phyloP scores from a whole-genome alignment of 2,329 filamentous ascomycete genomes.

The Boeremia lycopersici region DNA sequence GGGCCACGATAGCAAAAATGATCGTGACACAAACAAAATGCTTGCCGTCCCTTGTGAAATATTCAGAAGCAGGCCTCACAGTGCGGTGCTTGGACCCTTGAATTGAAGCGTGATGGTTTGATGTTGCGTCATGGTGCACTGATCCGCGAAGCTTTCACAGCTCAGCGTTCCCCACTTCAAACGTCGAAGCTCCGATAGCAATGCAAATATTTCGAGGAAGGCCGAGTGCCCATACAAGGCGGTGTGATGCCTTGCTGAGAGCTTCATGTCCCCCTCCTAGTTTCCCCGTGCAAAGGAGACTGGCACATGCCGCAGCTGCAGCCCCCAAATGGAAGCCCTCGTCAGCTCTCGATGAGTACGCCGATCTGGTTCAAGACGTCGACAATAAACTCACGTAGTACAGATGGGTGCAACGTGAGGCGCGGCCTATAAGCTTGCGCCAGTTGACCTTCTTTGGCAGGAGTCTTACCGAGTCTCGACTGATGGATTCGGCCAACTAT shows the following conservation, averaged over 20 bases:
- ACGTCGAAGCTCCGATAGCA: slow-evolving; percentile 23
- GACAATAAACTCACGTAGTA: slow-evolving; percentile 13
- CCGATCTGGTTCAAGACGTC: background rate
- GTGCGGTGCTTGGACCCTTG: slow-evolving; percentile 9
- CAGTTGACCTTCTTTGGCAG: slow-evolving; percentile 98
- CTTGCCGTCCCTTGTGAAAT: background rate
- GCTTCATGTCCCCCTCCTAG: slow-evolving; percentile 13
- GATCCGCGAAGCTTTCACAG: slow-evolving; percentile 17
- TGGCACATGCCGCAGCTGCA: slow-evolving; percentile 36
- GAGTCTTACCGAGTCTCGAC: slow-evolving; percentile 84
- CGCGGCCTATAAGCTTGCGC: slow-evolving; percentile 91
- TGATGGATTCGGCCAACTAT: slow-evolving; percentile 96
- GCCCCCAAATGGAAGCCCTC: slow-evolving; percentile 65
- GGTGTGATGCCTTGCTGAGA: slow-evolving; percentile 3
- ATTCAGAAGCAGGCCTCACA: background rate
- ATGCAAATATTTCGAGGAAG: slow-evolving; percentile 23
- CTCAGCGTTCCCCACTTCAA: slow-evolving; percentile 19
- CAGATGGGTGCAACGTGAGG: slow-evolving; percentile 92
- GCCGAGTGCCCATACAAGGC: slow-evolving; percentile 13
- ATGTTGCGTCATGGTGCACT: slow-evolving; percentile 12
- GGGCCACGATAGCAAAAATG: background rate
- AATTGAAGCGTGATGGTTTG: background rate
- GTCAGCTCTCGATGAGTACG: slow-evolving; percentile 65
- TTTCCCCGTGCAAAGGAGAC: slow-evolving; percentile 7
- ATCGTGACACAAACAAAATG: background rate